Evolutionary conservation across 805 yeast species (phyloP).

Genomic region (Lachancea nothofagi): DNA sequence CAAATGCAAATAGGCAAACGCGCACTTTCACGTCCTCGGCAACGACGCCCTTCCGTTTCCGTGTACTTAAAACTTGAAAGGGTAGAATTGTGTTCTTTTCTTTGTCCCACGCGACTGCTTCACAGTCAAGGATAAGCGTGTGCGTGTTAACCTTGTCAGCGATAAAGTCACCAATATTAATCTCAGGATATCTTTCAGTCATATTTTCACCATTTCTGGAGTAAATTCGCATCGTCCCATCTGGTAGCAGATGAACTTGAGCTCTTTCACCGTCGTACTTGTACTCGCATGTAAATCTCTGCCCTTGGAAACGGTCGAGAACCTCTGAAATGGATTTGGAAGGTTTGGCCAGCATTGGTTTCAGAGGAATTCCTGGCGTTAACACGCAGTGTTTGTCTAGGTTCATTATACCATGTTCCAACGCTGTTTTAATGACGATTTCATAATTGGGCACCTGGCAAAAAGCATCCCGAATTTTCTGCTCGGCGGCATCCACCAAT

Average conservation of each 20-base stretch:
- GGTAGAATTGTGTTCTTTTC: conserved; percentile 77
- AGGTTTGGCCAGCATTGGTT: conserved; percentile 98
- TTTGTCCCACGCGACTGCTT: conserved; percentile 96
- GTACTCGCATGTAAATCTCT: conserved; percentile 89
- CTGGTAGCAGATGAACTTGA: conserved; percentile 71
- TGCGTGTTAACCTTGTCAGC: conserved; percentile 34
- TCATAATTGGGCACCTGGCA: conserved; percentile 90
- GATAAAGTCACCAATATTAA: conserved; percentile 60
- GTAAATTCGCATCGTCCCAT: conserved; percentile 68
- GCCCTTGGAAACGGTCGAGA: conserved; percentile 78
- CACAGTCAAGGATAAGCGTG: conserved; percentile 83
- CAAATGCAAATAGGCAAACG: conserved; percentile 91
- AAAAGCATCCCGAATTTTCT: conserved; percentile 74
- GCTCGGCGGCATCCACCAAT: conserved; percentile 60
- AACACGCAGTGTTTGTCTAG: conserved; percentile 64
- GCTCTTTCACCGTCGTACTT: conserved; percentile 98
- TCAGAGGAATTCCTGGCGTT: conserved; percentile 89
- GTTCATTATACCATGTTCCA: conserved; percentile 61
- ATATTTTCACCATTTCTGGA: conserved; percentile 95
- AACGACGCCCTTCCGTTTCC: conserved; percentile 90
- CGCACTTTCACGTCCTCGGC: conserved; percentile 82
- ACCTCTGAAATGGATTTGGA: conserved; percentile 92
- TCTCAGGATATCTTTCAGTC: conserved; percentile 94
- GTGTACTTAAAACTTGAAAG: conserved; percentile 85
- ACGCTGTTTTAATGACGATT: conserved; percentile 58